phyloP scores from a whole-genome alignment of 2,329 filamentous ascomycete species.

The Sclerotinia glacialis region DNA sequence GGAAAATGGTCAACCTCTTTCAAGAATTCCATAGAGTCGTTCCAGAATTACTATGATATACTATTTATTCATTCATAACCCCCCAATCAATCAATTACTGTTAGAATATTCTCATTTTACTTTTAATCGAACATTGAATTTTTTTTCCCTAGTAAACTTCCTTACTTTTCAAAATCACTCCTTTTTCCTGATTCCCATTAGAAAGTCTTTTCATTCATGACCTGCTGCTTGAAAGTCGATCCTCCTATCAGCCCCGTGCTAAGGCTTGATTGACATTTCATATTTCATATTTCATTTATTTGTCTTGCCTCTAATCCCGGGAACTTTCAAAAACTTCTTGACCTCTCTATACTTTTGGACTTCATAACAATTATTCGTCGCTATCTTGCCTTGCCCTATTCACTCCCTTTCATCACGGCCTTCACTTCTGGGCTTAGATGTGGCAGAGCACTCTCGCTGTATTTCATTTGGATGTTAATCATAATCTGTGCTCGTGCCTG shows the following conservation, averaged over 20 bases:
- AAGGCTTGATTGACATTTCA: neutral
- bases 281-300: neutral
- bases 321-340: neutral
- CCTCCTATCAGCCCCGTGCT: slow-evolving; percentile 15
- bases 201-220: slow-evolving; percentile 3
- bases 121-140: neutral
- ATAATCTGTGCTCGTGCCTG: slow-evolving; percentile 21
- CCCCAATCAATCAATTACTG: neutral
- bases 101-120: neutral
- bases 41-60: neutral
- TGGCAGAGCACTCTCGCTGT: slow-evolving; percentile 18
- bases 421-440: slow-evolving; percentile 13
- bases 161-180: neutral
- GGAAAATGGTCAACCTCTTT: neutral
- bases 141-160: neutral
- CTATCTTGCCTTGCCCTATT: neutral
- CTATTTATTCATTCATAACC: neutral
- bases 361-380: slow-evolving; percentile 3
- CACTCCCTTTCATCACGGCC: slow-evolving; percentile 15
- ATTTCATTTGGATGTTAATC: slow-evolving; percentile 23
- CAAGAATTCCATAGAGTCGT: neutral
- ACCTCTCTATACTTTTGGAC: slow-evolving; percentile 16
- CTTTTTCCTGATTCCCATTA: slow-evolving; percentile 7
- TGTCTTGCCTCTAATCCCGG: slow-evolving; percentile 4
- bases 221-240: slow-evolving; percentile 13